Evolutionary conservation across 2,329 filamentous ascomycete species (phyloP).

Genomic region (Colletotrichum incanum): DNA sequence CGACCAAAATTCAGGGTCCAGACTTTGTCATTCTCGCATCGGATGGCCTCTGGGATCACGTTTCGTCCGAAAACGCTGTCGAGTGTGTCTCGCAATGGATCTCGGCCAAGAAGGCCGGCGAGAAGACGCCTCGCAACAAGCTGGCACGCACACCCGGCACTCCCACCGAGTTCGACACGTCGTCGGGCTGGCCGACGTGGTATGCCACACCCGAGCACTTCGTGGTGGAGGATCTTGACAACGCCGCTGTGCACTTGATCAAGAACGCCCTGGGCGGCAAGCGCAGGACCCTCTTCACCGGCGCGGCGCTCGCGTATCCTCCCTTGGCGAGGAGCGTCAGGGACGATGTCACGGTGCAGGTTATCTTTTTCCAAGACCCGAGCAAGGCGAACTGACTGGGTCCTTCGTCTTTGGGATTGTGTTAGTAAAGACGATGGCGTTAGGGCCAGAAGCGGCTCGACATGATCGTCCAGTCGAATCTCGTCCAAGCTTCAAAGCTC

Average conservation of each 20-base stretch:
- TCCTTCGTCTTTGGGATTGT: background rate
- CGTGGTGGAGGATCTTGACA: constrained; percentile 78
- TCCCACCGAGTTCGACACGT: constrained; percentile 38
- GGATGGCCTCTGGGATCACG: constrained; percentile 77
- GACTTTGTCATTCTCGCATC: constrained; percentile 77
- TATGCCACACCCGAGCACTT: constrained; percentile 67
- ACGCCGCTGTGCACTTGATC: constrained; percentile 85
- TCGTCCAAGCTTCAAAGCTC: too few relatives aligned
- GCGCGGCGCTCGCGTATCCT: constrained; percentile 77
- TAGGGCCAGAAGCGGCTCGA: background rate
- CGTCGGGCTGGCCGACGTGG: constrained; percentile 45
- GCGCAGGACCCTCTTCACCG: constrained; percentile 81
- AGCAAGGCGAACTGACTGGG: constrained; percentile 16
- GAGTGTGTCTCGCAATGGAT: constrained; percentile 71
- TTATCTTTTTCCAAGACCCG: constrained; percentile 71
- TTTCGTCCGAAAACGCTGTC: constrained; percentile 72
- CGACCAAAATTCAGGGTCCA: constrained; percentile 63
- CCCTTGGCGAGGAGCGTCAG: constrained; percentile 76
- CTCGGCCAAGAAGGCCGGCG: constrained; percentile 38
- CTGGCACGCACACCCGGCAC: constrained; percentile 1
- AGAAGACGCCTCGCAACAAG: constrained; percentile 24
- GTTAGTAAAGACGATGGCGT: background rate
- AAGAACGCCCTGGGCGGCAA: constrained; percentile 86
- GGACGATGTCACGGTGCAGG: constrained; percentile 88
- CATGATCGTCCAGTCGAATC: too few relatives aligned